Base-by-base conservation (phyloP, 1,284 basidiomycete species). In the Apiotrichum siamense region DNA sequence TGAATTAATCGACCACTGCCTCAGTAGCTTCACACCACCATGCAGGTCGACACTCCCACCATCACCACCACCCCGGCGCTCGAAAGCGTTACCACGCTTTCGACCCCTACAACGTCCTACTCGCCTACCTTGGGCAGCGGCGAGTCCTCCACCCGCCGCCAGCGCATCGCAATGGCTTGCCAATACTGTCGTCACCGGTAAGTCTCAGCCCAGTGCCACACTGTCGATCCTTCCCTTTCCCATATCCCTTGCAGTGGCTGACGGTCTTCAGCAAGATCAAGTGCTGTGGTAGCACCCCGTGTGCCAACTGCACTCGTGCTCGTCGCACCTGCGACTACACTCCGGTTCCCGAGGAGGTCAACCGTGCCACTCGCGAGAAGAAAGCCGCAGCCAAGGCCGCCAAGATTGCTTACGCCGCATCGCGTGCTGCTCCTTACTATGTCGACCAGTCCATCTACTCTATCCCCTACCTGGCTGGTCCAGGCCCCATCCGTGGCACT, bases 341-440 rank as follows among this genome's bases (percentile, higher is more conserved):
- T 15, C 69, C 72, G 7, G 72, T 75, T 12, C 67, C 73, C 18
- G 69, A 73, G 51, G 70, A 72, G 52, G 65, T 69, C 44, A 73
- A 72, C 61, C 61, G 65, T 20, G 66, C 66, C 15, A 72, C 69
- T 4, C 58, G 69, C 20, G 66, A 72, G 58, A 70, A 68, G 60
- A 73, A 73, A 54, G 69, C 69, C 2, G 45, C 64, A 3, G 63
- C 68, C 25, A 72, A 72, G 55, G 64, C 68, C 15, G 51, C 61
- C 37, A 65, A 62, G 51, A 45, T 54, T 20, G 53, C 50, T 58
- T 50, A 47, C 49, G 35, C 62, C 57, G 26, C 49, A 40, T 42
- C 58, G 23, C 66, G 35, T 54, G 57, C 40, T 50, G 52, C 47
- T 47, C 67, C 69, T 21, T 64, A 64, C 60, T 64, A 64, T 47